Evolutionary conservation across 371 early-diverging fungal species (phyloP).

Genomic region (Circinella minor): DNA sequence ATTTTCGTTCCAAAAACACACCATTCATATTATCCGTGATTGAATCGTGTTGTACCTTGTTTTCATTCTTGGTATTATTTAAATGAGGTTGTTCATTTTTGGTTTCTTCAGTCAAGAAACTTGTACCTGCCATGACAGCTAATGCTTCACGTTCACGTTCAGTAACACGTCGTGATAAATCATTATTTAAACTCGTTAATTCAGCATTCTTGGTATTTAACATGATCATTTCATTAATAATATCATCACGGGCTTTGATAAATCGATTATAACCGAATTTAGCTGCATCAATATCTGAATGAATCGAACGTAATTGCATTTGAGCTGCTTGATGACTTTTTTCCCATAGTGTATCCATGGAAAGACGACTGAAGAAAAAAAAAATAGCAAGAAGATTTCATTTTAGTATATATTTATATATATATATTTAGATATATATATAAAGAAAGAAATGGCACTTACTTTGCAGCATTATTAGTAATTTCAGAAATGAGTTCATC

Average conservation of each 20-base stretch:
- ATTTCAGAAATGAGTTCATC: conserved; percentile 26
- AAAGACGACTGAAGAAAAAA: conserved; percentile 15
- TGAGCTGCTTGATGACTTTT: conserved; percentile 34
- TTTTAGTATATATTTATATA: too few species aligned
- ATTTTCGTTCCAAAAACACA: conserved; percentile 15
- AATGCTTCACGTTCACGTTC: conserved; percentile 38
- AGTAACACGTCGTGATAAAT: conserved; percentile 50
- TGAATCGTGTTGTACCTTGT: conserved; percentile 4
- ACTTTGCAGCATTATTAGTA: conserved; percentile 9
- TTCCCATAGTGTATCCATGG: conserved; percentile 33
- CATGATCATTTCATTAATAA: conserved; percentile 58
- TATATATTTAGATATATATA: too few species aligned
- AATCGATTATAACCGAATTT: conserved; percentile 26
- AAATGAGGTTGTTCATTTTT: conserved; percentile 29
- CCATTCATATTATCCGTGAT: not conserved
- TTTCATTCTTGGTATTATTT: conserved; percentile 49
- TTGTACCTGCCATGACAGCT: conserved; percentile 31
- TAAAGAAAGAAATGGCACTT: not conserved
- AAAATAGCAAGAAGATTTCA: conserved; percentile 7
- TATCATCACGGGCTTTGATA: conserved; percentile 39
- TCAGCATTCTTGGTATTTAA: conserved; percentile 61
- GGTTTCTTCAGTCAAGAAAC: conserved; percentile 27
- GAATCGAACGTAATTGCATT: conserved; percentile 40
- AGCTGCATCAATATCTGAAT: conserved; percentile 29
- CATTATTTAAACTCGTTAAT: conserved; percentile 58